These are phyloP conservation scores for Pisolithus microcarpus DNA, from an alignment of 768 basidiomycete species.

Conservation along the genomic window DNA sequence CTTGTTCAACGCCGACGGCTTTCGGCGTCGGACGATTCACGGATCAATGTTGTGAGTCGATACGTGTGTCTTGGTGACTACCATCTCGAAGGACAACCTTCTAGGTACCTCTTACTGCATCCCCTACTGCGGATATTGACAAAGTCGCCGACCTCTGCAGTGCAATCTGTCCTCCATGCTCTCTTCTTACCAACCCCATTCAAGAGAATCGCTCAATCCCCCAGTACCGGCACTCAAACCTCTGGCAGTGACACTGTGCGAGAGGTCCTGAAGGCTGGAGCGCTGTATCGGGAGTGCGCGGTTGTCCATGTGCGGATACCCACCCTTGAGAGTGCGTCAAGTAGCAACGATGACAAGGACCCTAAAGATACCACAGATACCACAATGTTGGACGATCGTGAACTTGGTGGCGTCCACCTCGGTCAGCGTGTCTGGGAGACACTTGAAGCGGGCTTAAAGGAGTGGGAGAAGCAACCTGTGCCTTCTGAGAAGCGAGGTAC, in stretches of 20 bases:
- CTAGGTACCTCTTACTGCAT: constrained; percentile 61
- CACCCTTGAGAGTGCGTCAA: constrained; percentile 14
- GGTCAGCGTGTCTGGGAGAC: constrained; percentile 73
- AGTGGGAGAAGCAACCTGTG: constrained; percentile 45
- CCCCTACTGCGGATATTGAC: constrained; percentile 63
- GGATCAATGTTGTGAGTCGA: constrained; percentile 45
- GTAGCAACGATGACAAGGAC: constrained; percentile 16
- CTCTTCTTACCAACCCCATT: constrained; percentile 79
- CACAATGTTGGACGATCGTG: constrained; percentile 52
- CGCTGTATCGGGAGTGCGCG: constrained; percentile 71
- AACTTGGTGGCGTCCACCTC: constrained; percentile 61
- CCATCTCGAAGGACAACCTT: constrained; percentile 4
- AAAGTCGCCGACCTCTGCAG: constrained; percentile 54
- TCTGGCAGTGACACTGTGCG: constrained; percentile 27
- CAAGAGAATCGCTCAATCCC: constrained; percentile 39
- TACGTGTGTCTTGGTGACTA: background rate
- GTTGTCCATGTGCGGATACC: constrained; percentile 45
- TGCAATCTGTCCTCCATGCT: constrained; percentile 76
- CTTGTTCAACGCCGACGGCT: constrained; percentile 20
- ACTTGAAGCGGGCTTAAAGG: constrained; percentile 58
- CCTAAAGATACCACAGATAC: constrained; percentile 29
- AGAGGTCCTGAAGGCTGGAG: constrained; percentile 72
- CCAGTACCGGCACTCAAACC: constrained; percentile 5
- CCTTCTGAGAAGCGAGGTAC: constrained; percentile 16
- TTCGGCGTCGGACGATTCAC: constrained; percentile 31